Percentiles rank a stretch among this genome's conserved stretches.
Conservation (phyloP, 495 filamentous ascomycete genomes). For the Bombardia bombarda region DNA sequence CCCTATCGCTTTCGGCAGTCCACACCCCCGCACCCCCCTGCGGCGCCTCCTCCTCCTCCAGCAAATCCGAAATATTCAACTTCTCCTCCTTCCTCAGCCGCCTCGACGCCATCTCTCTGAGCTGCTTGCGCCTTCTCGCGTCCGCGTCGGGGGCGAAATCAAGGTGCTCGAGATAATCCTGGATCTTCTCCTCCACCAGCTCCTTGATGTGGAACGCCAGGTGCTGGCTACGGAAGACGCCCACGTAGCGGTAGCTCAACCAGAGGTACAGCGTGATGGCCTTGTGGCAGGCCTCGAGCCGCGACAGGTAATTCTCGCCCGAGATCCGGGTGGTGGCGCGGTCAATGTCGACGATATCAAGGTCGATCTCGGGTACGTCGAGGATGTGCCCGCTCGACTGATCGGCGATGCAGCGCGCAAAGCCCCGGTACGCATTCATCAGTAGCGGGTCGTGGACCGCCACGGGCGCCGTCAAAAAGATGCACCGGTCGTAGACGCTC, state of each 20-base stretch:
- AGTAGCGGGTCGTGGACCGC: conserved; percentile 28
- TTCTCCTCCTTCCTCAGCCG: conserved; percentile 5
- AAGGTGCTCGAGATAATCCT: conserved; percentile 47
- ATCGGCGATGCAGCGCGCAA: conserved; percentile 60
- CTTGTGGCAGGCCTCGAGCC: conserved; percentile 73
- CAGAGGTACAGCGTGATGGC: conserved; percentile 78
- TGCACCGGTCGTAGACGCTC: conserved; percentile 61
- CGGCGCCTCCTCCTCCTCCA: no score
- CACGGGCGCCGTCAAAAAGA: conserved; percentile 65
- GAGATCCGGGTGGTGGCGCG: conserved; percentile 26
- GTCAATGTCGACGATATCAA: conserved; percentile 56
- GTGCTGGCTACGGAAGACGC: conserved; percentile 69
- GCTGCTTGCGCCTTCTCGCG: conserved; percentile 6
- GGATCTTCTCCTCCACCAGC: conserved; percentile 71
- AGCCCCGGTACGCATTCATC: conserved; percentile 40
- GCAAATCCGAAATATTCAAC: no score
- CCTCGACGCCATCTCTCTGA: conserved; percentile 14
- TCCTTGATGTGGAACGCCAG: conserved; percentile 75
- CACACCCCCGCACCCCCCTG: no score
- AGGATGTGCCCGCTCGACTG: conserved; percentile 55
- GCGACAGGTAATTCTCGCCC: conserved; percentile 46
- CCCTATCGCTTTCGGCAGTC: no score
- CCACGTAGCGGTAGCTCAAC: conserved; percentile 65
- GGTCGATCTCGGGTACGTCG: conserved; percentile 52
- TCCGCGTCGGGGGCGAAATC: conserved; percentile 11